phyloP scores from a whole-genome alignment of 371 early-diverging fungal genomes.

The Mortierella sp. region DNA sequence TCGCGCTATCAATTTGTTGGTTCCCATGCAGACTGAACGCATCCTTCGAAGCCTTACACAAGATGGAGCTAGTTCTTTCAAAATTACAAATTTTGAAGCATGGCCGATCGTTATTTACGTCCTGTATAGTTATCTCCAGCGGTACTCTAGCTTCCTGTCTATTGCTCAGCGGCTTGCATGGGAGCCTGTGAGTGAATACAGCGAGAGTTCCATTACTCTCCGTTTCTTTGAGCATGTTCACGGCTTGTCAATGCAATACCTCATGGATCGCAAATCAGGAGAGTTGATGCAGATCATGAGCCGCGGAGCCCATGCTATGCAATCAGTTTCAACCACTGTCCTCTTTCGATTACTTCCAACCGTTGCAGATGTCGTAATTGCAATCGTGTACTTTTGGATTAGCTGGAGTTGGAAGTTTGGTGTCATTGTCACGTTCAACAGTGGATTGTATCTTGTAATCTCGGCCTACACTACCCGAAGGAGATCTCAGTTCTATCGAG shows the following conservation, averaged over 20 bases:
- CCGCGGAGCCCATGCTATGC: constrained; percentile 83
- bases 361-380: constrained; percentile 82
- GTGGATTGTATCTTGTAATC: constrained; percentile 78
- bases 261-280: constrained; percentile 91
- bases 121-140: constrained; percentile 17
- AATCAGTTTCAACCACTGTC: constrained; percentile 78
- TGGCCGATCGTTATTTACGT: constrained; percentile 6
- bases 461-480: constrained; percentile 69
- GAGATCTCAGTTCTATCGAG: background rate
- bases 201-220: background rate
- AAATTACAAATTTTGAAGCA: constrained; percentile 11
- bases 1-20: constrained; percentile 80
- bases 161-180: background rate
- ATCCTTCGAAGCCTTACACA: constrained; percentile 74
- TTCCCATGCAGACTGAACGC: constrained; percentile 81
- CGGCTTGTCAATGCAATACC: constrained; percentile 81
- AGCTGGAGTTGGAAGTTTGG: constrained; percentile 82
- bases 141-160: background rate
- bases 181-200: constrained; percentile 8
- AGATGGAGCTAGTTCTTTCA: constrained; percentile 22
- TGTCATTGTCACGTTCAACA: constrained; percentile 83
- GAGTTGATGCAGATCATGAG: constrained; percentile 81
- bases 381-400: constrained; percentile 77
- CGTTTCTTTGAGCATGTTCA: constrained; percentile 25
- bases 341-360: constrained; percentile 90